Percentiles rank a stretch among this genome's conserved stretches.
Conservation (phyloP, 176 grass and related monocot genomes). For the Themeda triandra region DNA sequence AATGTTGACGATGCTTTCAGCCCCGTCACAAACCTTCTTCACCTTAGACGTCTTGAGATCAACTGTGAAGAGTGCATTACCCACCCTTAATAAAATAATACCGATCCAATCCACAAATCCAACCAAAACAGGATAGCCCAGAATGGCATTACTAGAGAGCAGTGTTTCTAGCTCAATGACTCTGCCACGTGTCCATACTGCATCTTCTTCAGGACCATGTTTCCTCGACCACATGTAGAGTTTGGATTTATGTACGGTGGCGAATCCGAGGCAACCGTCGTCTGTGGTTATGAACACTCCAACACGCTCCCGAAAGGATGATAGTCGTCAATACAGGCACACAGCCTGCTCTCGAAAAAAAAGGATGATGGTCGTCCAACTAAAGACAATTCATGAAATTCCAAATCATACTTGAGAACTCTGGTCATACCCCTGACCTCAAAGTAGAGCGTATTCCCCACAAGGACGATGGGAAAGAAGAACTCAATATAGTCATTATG, state of each 20-base stretch:
- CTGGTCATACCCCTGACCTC: accelerated
- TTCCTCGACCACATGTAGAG: neutral
- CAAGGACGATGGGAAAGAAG: no score
- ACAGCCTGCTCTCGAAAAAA: no score
- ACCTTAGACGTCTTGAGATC: neutral
- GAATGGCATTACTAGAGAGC: neutral
- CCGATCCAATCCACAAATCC: neutral
- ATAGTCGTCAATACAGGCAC: no score
- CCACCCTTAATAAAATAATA: neutral
- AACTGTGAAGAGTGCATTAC: neutral
- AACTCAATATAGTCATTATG: no score
- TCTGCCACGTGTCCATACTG: no score
- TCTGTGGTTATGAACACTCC: no score
- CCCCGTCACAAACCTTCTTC: neutral
- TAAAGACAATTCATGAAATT: no score
- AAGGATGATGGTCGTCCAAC: no score
- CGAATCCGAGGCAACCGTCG: neutral
- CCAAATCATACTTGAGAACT: no score
- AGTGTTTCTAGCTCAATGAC: no score
- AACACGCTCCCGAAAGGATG: no score
- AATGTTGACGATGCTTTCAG: accelerated
- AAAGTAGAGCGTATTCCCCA: no score
- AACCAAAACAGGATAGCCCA: neutral
- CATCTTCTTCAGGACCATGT: neutral
- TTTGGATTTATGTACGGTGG: neutral